A percentile compares a stretch with the other conserved stretches of the same genome.
These are phyloP conservation scores for Solanum aculeatissimum DNA, from an alignment of 305 asterid species.

Conservation along the genomic window DNA sequence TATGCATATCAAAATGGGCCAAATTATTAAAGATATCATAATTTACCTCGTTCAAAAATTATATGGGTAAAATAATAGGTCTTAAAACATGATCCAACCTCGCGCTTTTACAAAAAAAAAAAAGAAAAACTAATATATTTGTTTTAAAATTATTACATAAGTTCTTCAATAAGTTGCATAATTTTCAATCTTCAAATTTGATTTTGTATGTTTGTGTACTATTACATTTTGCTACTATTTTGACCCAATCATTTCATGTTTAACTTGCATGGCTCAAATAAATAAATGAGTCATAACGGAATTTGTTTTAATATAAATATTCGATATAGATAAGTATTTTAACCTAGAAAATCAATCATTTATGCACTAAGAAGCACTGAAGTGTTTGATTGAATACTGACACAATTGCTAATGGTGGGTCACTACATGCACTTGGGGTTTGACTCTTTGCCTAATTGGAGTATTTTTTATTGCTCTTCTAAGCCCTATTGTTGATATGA, in stretches of 20 bases:
- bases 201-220: not conserved
- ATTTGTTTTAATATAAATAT: not conserved
- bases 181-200: not conserved
- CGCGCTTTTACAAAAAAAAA: not conserved
- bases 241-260: not conserved
- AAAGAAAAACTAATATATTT: not conserved
- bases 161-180: not conserved
- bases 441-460: not conserved
- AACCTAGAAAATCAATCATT: not conserved
- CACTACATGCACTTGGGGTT: slow-evolving; percentile 5
- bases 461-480: not conserved
- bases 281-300: not conserved
- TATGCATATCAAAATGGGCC: not conserved
- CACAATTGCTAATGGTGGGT: slow-evolving; percentile 7
- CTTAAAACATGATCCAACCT: not conserved
- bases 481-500: slow-evolving; percentile 3
- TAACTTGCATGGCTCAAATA: not conserved
- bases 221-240: not conserved
- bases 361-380: not conserved
- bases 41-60: not conserved
- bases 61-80: not conserved
- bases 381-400: not conserved
- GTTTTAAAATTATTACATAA: not conserved
- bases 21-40: too few relatives aligned
- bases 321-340: not conserved